Evolutionary conservation across 306 rosid genomes (phyloP).

Genomic region (Sindora glabra): DNA sequence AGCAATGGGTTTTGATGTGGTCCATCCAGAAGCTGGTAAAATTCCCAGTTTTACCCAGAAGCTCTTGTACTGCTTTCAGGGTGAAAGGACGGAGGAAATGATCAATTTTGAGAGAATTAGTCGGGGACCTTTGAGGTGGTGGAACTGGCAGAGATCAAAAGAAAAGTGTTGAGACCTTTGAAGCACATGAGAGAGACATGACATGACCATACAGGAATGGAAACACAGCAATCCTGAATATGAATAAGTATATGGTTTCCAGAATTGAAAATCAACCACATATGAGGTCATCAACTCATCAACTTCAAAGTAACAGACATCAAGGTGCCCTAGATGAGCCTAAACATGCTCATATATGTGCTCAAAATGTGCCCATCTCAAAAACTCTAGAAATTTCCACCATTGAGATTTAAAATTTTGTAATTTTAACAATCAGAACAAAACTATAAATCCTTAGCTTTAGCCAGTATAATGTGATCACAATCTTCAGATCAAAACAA

Average conservation of each 20-base stretch:
- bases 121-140: conserved; percentile 64
- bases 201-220: background rate
- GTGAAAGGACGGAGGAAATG: conserved; percentile 93
- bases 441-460: too few species aligned
- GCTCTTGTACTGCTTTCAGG: conserved; percentile 92
- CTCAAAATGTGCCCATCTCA: background rate
- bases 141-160: conserved; percentile 64
- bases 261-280: too few species aligned
- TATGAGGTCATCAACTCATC: too few species aligned
- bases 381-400: background rate
- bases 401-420: too few species aligned
- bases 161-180: conserved; percentile 1
- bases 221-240: background rate
- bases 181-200: background rate
- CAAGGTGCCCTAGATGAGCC: too few species aligned
- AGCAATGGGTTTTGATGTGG: conserved; percentile 98
- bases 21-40: conserved; percentile 94
- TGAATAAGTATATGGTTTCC: too few species aligned
- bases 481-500: background rate
- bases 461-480: background rate
- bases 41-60: conserved; percentile 76
- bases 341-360: background rate
- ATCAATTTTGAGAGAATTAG: conserved; percentile 76
- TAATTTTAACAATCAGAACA: too few species aligned
- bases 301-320: too few species aligned